phyloP scores from a whole-genome alignment of 768 basidiomycete genomes.

The Crassisporium funariophilum region DNA sequence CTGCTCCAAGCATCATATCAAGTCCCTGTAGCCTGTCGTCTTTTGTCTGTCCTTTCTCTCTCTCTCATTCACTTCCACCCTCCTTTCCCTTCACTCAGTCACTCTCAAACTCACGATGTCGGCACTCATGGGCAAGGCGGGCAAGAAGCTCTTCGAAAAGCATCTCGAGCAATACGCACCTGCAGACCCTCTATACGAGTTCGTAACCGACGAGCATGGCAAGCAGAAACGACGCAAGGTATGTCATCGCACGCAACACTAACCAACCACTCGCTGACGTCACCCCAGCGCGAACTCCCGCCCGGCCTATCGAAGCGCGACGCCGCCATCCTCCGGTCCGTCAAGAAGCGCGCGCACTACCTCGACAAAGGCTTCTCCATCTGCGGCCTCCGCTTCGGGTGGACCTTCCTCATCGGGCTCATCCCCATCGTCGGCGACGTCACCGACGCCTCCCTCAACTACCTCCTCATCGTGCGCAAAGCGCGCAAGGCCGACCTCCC shows the following conservation, averaged over 20 bases:
- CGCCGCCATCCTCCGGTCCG: slow-evolving; percentile 68
- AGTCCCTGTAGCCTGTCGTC: too few relatives aligned
- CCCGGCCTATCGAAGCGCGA: slow-evolving; percentile 79
- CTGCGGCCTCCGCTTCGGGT: slow-evolving; percentile 84
- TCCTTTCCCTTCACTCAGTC: not conserved
- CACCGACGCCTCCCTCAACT: slow-evolving; percentile 65
- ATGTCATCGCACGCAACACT: too few relatives aligned
- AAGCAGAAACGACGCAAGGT: slow-evolving; percentile 62
- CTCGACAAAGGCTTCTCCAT: slow-evolving; percentile 86
- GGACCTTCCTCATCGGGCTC: slow-evolving; percentile 80
- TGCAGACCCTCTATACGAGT: slow-evolving; percentile 74
- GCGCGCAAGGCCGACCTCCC: slow-evolving; percentile 73
- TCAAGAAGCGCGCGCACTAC: slow-evolving; percentile 78
- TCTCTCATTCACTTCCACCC: not conserved
- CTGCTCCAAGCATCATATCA: too few relatives aligned
- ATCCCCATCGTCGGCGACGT: slow-evolving; percentile 73
- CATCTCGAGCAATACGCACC: slow-evolving; percentile 72
- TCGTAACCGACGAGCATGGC: slow-evolving; percentile 55
- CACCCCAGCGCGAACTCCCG: slow-evolving; percentile 62
- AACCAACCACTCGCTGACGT: not conserved
- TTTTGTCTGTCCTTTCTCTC: too few relatives aligned
- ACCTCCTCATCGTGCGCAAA: slow-evolving; percentile 75
- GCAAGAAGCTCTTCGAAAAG: slow-evolving; percentile 60
- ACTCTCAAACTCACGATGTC: too few relatives aligned
- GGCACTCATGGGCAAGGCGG: slow-evolving; percentile 44